Evolutionary conservation across 208 protist species (phyloP).

Genomic region (Leishmania arabica): DNA sequence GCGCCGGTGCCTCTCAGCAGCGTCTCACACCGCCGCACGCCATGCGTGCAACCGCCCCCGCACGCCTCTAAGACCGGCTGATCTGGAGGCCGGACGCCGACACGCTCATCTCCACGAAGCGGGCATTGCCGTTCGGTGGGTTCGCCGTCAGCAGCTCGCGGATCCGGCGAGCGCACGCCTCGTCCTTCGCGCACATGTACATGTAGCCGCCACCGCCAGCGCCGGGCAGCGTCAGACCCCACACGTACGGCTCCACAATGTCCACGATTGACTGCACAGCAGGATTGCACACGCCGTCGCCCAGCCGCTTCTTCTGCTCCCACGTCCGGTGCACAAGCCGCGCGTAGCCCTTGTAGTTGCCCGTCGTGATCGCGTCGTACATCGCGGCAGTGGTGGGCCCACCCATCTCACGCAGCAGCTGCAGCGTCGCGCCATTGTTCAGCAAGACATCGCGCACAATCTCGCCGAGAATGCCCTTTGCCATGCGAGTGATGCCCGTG

Average conservation of each 20-base stretch:
- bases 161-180: conserved; percentile 36
- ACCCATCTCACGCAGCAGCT: conserved; percentile 45
- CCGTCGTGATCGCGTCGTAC: conserved; percentile 44
- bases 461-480: conserved; percentile 49
- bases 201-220: conserved; percentile 77
- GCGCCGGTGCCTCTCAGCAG: not conserved
- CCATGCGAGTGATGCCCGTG: conserved; percentile 57
- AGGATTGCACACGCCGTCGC: conserved; percentile 36
- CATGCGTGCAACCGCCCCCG: not conserved
- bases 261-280: conserved; percentile 45
- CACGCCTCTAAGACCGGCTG: conserved; percentile 11
- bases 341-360: conserved; percentile 43
- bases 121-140: conserved; percentile 45
- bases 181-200: conserved; percentile 62
- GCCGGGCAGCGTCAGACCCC: conserved; percentile 50
- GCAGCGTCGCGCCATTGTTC: conserved; percentile 31
- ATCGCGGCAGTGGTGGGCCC: conserved; percentile 34
- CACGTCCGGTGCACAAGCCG: conserved; percentile 42
- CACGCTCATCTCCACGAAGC: conserved; percentile 59
- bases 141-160: conserved; percentile 34
- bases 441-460: conserved; percentile 50
- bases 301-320: conserved; percentile 59
- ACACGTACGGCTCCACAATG: conserved; percentile 41
- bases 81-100: conserved; percentile 42
- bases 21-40: not conserved